Base-by-base conservation (phyloP, 352 stramenopile genomes). In the Saprolegnia diclina region DNA sequence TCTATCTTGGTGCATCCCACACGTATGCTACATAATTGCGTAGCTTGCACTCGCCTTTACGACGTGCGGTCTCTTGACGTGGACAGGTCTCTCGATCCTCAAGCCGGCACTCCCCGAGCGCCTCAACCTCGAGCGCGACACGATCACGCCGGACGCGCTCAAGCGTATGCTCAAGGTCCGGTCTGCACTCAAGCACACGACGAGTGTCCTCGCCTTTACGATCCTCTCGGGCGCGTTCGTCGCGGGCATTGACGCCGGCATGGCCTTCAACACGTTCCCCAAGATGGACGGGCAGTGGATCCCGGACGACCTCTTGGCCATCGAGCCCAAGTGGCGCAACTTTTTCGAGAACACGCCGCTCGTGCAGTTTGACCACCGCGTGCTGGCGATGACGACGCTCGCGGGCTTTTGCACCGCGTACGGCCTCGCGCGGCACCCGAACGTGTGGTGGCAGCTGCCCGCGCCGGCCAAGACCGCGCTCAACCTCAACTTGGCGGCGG, bases 261-360 rank as follows among this genome's bases (percentile, higher is more conserved):
- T 97, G 72, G 96, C 97, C 2, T 99, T 96, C 90, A 99, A 99
- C 79, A 98, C 90, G 22, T 99, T 96, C 72, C 97, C 97, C 7
- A 96, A 97, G 73, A 99, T 99, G 95, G 85, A 82, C 65, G 89
- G 86, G 32, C 77, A 95, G 64, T 98, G 92, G 92, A 97, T 99
- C 59, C 97, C 97, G 4, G 84, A 95, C 55, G 92, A 97, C 53
- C 84, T 98, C 64, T 94, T 97, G 37, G 89, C 93, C 64, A 65
- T 93, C 16, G 76, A 91, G 59, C 96, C 96, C 9, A 87, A 79
- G 71, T 98, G 94, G 76, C 84, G 83, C 63, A 99, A 99, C 78
- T 90, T 99, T 50, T 98, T 99, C 73, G 96, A 99, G 75, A 99
- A 99, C 76, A 97, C 97, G 57, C 94, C 96, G 19, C 96, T 96